Base-by-base conservation (phyloP, 1,284 basidiomycete genomes). In the Ceratobasidium sp. region DNA sequence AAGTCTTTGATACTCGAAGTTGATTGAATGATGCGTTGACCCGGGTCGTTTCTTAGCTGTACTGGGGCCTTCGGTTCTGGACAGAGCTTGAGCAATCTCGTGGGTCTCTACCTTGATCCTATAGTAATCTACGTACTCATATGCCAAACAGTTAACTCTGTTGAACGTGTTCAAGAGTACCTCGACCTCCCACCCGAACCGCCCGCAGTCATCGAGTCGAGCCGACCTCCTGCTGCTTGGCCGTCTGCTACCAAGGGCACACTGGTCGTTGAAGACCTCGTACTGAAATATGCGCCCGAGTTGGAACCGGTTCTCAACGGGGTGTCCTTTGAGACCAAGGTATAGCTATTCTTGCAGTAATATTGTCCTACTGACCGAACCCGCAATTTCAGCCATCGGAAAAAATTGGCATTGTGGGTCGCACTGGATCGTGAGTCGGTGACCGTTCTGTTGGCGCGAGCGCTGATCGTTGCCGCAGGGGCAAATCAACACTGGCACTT, bases 101-200 rank as follows among this genome's bases (percentile, higher is more conserved):
- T 75, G 78, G 80, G 67, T 81, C 77, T 55, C 3, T 38, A 38
- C 38, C 38, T 38, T 38, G 8, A 8, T 3, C 38, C 38, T 8
- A 38, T 38, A 8, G 38, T 38, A 38, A 38, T 8, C 38, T 38
- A 38, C 8, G 8, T 38, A 8, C 38, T 38, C 38, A 38, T 80
- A 81, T 78, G 81, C 20, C 33, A 20, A 2, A 20, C 14, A 71
- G 85, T 86, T 10, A 94, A 94, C 84, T 90, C 90, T 7, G 93
- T 97, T 6, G 96, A 98, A 84, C 92, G 96, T 78, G 89, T 97
- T 7, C 90, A 94, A 3, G 96, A 97, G 86, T 97, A 97, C 82
- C 89, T 97, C n/a, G 89, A 93, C 71, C 87, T 97, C n/a, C 93
- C 94, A 0, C 93, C 94, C 82, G 96, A 97, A 83, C 91, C 95